These are phyloP conservation scores for Helichrysum umbraculigerum DNA, from an alignment of 129 eudicot species.

Conservation along the genomic window DNA sequence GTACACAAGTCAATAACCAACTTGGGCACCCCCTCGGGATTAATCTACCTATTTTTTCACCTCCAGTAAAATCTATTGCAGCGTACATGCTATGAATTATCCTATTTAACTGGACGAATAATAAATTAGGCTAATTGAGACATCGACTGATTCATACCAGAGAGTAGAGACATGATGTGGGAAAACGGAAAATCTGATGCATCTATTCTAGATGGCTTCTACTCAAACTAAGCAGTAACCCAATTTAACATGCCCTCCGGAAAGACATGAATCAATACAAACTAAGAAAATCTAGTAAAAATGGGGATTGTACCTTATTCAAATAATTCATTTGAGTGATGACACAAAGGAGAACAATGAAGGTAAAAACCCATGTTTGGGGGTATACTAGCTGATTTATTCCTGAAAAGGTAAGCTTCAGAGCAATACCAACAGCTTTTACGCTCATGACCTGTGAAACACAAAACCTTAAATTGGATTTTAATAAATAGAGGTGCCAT, in stretches of 20 bases:
- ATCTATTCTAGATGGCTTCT: not conserved
- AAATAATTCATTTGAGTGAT: not conserved
- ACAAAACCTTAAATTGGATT: constrained; percentile 4
- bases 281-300: not conserved
- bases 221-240: too few species aligned
- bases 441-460: constrained; percentile 73
- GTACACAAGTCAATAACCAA: too few species aligned
- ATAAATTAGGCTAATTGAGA: too few species aligned
- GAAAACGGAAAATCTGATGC: not conserved
- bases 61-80: too few species aligned
- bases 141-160: too few species aligned
- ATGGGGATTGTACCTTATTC: not conserved
- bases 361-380: constrained; percentile 3
- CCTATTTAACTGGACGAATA: too few species aligned
- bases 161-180: not conserved
- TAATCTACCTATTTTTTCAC: too few species aligned
- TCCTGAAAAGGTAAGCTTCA: constrained; percentile 69
- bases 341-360: not conserved
- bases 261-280: not conserved
- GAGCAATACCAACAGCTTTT: constrained; percentile 70
- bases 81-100: too few species aligned
- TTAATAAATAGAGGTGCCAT: not conserved
- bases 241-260: not conserved
- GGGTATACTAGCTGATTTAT: constrained; percentile 17
- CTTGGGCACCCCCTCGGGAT: too few species aligned